Conservation (phyloP, 192 early-diverging fungal species). For the Linnemannia zychae region DNA sequence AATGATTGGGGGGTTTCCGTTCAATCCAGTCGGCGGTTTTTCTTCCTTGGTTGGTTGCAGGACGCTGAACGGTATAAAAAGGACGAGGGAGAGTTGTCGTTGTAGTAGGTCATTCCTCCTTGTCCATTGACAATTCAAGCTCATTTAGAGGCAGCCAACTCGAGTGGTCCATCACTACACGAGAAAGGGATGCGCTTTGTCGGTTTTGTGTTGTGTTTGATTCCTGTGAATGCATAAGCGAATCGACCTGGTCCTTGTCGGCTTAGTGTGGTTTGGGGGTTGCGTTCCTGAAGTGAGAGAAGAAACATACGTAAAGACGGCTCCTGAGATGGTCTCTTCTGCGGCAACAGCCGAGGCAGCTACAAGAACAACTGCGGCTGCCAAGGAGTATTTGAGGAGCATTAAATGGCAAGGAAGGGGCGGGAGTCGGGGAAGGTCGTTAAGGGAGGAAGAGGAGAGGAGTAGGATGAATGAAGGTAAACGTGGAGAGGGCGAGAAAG, state of each 20-base stretch:
- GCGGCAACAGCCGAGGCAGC: slow-evolving; percentile 9
- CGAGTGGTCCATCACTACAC: too few species aligned
- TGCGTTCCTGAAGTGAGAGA: neutral
- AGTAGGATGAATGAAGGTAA: neutral
- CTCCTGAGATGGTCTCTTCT: neutral
- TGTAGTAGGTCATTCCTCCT: too few species aligned
- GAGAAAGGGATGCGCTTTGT: too few species aligned
- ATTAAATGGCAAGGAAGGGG: neutral
- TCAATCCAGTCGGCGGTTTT: too few species aligned
- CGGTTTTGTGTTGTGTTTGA: too few species aligned
- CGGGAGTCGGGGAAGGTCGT: neutral
- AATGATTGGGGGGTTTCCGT: neutral
- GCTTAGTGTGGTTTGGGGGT: neutral
- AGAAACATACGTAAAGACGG: slow-evolving; percentile 32
- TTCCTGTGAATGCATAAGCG: too few species aligned
- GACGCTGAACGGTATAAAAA: too few species aligned
- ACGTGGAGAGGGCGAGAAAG: neutral
- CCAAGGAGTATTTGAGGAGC: slow-evolving; percentile 2
- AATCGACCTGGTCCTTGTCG: too few species aligned
- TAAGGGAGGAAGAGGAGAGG: neutral
- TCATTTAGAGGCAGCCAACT: too few species aligned
- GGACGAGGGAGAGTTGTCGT: too few species aligned
- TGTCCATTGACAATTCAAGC: too few species aligned
- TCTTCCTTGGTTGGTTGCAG: too few species aligned
- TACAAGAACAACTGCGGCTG: neutral